Evolutionary conservation across 805 yeast genomes (phyloP).

Genomic region (Metschnikowia koreensis): DNA sequence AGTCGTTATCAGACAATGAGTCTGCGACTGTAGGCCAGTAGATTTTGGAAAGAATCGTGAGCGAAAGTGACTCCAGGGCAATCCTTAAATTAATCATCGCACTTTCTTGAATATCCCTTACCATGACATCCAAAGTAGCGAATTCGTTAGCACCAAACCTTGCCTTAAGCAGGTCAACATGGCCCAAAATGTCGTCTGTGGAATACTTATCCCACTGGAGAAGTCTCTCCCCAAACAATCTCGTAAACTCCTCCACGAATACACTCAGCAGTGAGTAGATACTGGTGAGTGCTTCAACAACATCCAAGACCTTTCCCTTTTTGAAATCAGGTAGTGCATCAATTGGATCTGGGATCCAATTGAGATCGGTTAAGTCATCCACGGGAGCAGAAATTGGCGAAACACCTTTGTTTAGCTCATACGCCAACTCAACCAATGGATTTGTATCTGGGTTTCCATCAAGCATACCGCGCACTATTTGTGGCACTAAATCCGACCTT

Average conservation of each 20-base stretch:
- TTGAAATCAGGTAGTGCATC: slow-evolving; percentile 88
- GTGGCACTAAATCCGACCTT: slow-evolving; percentile 68
- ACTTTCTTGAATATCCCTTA: slow-evolving; percentile 65
- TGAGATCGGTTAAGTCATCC: slow-evolving; percentile 47
- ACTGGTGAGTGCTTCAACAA: slow-evolving; percentile 67
- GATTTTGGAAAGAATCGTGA: slow-evolving; percentile 67
- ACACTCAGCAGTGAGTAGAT: slow-evolving; percentile 68
- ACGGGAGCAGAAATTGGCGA: slow-evolving; percentile 10
- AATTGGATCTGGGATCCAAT: slow-evolving; percentile 84
- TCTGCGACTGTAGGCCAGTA: slow-evolving; percentile 73
- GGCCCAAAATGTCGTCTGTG: slow-evolving; percentile 37
- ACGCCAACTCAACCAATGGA: slow-evolving; percentile 51
- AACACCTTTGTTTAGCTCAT: slow-evolving; percentile 42
- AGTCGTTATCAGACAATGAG: slow-evolving; percentile 26
- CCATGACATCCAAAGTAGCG: slow-evolving; percentile 78
- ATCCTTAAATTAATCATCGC: slow-evolving; percentile 37
- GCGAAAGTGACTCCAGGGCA: slow-evolving; percentile 35
- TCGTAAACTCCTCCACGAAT: slow-evolving; percentile 63
- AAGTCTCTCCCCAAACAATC: slow-evolving; percentile 57
- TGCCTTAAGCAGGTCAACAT: slow-evolving; percentile 53
- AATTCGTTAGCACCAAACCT: slow-evolving; percentile 69
- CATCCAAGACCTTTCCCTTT: slow-evolving; percentile 58
- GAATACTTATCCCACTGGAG: slow-evolving; percentile 43
- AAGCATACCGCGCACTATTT: slow-evolving; percentile 70
- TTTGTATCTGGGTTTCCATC: slow-evolving; percentile 39